Percentiles rank a stretch among this genome's conserved stretches.
These are phyloP conservation scores for Taphrina betulina DNA, from an alignment of 1,139 yeast genomes.

Conservation along the genomic window DNA sequence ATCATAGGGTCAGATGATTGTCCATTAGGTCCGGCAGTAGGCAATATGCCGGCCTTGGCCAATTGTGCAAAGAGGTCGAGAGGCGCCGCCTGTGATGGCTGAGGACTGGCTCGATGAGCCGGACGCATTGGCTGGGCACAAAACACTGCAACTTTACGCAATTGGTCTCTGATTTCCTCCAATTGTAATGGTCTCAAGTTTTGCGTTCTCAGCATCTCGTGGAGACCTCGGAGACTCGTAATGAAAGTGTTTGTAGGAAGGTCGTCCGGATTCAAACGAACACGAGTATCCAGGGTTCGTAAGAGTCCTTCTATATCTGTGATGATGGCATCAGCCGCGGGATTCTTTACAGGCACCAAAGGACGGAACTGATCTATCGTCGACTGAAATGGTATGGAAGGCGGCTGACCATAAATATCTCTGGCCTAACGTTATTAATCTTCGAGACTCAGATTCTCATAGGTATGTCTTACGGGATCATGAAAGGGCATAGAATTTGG, in stretches of 20 bases:
- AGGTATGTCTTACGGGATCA: no score
- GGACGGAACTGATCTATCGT: no score
- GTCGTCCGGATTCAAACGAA: constrained; percentile 6
- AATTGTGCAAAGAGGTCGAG: constrained; percentile 20
- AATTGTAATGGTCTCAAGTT: constrained; percentile 7
- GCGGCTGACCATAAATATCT: no score
- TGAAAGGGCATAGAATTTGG: no score
- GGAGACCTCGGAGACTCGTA: constrained; percentile 12
- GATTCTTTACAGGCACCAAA: background rate
- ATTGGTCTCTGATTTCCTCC: constrained; percentile 3
- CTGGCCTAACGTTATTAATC: no score
- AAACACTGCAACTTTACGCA: constrained; percentile 13
- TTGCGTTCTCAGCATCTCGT: constrained; percentile 1
- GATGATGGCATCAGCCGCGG: background rate
- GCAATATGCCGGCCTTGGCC: constrained; percentile 10
- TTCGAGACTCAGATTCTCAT: no score
- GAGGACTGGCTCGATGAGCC: background rate
- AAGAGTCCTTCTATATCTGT: constrained; percentile 6
- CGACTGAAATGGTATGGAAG: no score
- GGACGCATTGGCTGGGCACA: constrained; percentile 14
- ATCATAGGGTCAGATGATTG: background rate
- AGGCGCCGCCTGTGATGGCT: no score
- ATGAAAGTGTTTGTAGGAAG: background rate
- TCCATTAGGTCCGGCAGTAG: constrained; percentile 3
- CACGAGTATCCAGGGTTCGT: constrained; percentile 6